These are phyloP conservation scores for Alternaria sp. DNA, from an alignment of 2,329 filamentous ascomycete species.

Conservation along the genomic window DNA sequence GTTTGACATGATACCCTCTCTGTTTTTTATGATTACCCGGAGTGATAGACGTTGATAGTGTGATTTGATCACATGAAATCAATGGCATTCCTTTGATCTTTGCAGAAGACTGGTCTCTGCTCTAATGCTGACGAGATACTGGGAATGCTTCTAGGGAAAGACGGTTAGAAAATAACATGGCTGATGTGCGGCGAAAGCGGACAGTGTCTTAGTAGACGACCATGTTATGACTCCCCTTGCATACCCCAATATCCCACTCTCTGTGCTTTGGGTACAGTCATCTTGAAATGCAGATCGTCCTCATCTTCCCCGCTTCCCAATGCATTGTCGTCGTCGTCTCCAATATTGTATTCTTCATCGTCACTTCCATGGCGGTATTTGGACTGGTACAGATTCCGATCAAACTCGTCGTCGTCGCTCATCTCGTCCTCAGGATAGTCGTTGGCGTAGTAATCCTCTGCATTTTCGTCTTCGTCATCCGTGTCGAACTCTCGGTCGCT, in stretches of 20 bases:
- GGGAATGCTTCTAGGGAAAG: neutral
- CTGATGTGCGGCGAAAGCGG: neutral
- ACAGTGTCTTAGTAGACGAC: neutral
- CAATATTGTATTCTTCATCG: conserved; percentile 48
- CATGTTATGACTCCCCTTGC: conserved; percentile 14
- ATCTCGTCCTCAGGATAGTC: conserved; percentile 84
- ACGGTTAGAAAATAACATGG: neutral
- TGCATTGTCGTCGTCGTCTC: conserved; percentile 23
- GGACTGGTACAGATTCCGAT: conserved; percentile 50
- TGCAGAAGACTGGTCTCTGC: neutral
- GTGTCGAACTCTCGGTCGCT: conserved; percentile 61
- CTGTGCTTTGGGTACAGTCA: conserved; percentile 33
- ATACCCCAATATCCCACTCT: conserved; percentile 36
- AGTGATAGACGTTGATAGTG: neutral
- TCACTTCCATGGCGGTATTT: conserved; percentile 49
- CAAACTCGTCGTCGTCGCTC: conserved; percentile 72
- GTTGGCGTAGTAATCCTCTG: conserved; percentile 78
- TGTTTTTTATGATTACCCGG: neutral
- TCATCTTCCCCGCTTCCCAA: conserved; percentile 37
- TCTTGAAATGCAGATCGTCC: conserved; percentile 38
- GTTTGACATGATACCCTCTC: conserved; percentile 3
- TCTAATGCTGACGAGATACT: neutral
- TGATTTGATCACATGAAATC: neutral
- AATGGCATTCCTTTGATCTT: neutral
- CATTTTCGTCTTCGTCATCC: conserved; percentile 69